A percentile compares a stretch with the other conserved stretches of the same genome.
phyloP scores from a whole-genome alignment of 345 rosid genomes.

The Gossypium bickii region DNA sequence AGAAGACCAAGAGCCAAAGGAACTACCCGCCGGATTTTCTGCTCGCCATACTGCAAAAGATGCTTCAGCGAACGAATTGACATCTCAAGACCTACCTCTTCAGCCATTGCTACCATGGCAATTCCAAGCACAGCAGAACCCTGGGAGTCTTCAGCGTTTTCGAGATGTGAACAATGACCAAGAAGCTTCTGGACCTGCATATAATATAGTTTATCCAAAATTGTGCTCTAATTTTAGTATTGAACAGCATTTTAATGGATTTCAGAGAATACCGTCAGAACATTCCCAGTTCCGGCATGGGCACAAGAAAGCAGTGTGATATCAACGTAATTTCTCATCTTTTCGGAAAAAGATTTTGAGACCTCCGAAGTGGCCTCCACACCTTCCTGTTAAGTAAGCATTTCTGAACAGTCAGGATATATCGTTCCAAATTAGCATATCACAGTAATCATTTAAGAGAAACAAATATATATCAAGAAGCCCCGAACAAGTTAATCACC shows the following conservation, averaged over 20 bases:
- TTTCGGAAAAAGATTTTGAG: conserved; percentile 85
- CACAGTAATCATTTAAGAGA: not conserved
- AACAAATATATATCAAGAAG: not conserved
- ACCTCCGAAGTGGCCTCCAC: conserved; percentile 97
- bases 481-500: conserved; percentile 33
- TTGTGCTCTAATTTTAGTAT: not conserved
- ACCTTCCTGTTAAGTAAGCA: conserved; percentile 49
- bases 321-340: conserved; percentile 87
- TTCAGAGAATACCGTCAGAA: conserved; percentile 66
- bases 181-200: conserved; percentile 85
- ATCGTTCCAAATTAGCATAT: not conserved
- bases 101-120: conserved; percentile 99
- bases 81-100: conserved; percentile 97
- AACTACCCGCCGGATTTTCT: conserved; percentile 78
- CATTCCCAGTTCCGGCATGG: conserved; percentile 95
- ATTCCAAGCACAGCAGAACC: conserved; percentile 97
- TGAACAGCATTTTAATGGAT: conserved; percentile 15
- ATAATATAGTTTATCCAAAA: not conserved
- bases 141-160: conserved; percentile 81
- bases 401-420: conserved; percentile 18
- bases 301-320: conserved; percentile 96
- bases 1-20: conserved; percentile 98
- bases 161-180: conserved; percentile 85
- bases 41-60: conserved; percentile 92
- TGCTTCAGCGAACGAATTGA: conserved; percentile 91